Evolutionary conservation across 805 yeast species (phyloP), one percentile per base, ranked within the genome.

Genomic region (Nakazawaea anatomiae): DNA sequence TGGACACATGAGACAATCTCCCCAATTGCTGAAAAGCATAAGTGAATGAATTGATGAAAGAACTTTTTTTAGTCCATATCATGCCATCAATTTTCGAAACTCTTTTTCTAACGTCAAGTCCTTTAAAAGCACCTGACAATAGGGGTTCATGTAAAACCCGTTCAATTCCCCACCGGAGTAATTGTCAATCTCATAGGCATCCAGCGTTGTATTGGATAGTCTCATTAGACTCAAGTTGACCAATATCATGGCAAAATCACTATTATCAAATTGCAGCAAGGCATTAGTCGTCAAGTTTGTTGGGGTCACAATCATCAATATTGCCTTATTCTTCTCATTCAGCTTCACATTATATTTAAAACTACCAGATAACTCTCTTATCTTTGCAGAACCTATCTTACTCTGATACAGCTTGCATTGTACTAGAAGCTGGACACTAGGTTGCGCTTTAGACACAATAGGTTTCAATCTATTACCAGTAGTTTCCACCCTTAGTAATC

Each of bases 291-390:
- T 76, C 47, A 78, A 63, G 0, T 72, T 69, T 9, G 69, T 65
- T 3, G 83, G 78, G 7, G 79, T 67, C 5, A 75, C 75, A 30
- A 80, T 58, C 62, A 79, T 68, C 57, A 76, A 68, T 60, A 59
- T 69, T 57, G 40, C 56, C 46, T 38, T 55, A 46, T 14, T 54
- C 44, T 41, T 60, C 61, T 48, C 58, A 48, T 42, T 47, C 44
- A 42, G 54, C 34, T 40, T 58, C 57, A 70, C 66, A 56, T 73
- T 71, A 54, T 59, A 69, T 46, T 66, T 59, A 57, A 75, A 75
- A 2, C 79, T 75, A 1, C 86, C 87, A 6, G 73, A 70, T 34
- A 80, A 58, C 57, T 82, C 86, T 42, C 87, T 68, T 1, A 82
- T 63, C 44, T 71, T 61, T 39, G 68, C 63, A 11, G 85, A 78